A percentile compares a stretch with the other conserved stretches of the same genome.
Conservation (phyloP, 129 eudicot species). For the Artemisia argyi region DNA sequence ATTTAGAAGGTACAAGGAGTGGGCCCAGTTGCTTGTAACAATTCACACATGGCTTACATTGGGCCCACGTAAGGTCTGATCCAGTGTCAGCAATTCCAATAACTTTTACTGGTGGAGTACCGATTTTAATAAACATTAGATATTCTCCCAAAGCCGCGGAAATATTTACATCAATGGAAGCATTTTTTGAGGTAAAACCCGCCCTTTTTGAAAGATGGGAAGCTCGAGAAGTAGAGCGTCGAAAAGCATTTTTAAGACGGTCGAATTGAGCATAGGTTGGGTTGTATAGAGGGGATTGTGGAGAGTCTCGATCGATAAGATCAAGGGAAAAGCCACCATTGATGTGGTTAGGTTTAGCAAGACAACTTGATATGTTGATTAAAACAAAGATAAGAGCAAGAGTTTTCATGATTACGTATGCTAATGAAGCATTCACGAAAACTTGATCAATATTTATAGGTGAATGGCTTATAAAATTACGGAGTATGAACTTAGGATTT, state of each 20-base stretch:
- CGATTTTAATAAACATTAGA: constrained; percentile 50
- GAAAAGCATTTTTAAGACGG: constrained; percentile 32
- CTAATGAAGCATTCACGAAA: background rate
- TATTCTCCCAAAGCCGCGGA: constrained; percentile 37
- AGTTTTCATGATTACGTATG: constrained; percentile 17
- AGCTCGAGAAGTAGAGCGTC: constrained; percentile 42
- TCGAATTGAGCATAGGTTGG: constrained; percentile 23
- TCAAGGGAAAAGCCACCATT: constrained; percentile 40
- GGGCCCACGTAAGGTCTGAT: constrained; percentile 69
- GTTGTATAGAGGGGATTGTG: constrained; percentile 48
- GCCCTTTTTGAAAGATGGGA: constrained; percentile 1
- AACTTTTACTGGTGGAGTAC: constrained; percentile 51
- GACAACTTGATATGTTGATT: constrained; percentile 11
- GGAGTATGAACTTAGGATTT: constrained; percentile 2
- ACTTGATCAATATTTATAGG: constrained; percentile 2
- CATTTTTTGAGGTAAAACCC: background rate
- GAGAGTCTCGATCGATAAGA: constrained; percentile 61
- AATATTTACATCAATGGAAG: constrained; percentile 23
- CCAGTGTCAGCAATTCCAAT: constrained; percentile 65
- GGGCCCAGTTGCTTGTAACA: constrained; percentile 58
- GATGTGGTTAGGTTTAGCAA: constrained; percentile 7
- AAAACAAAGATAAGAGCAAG: constrained; percentile 4
- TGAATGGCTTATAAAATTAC: background rate
- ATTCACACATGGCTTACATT: constrained; percentile 52
- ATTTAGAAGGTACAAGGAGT: constrained; percentile 39